These are phyloP conservation scores for Houttuynia cordata DNA, from an alignment of 164 flowering plant genomes.

Conservation along the genomic window DNA sequence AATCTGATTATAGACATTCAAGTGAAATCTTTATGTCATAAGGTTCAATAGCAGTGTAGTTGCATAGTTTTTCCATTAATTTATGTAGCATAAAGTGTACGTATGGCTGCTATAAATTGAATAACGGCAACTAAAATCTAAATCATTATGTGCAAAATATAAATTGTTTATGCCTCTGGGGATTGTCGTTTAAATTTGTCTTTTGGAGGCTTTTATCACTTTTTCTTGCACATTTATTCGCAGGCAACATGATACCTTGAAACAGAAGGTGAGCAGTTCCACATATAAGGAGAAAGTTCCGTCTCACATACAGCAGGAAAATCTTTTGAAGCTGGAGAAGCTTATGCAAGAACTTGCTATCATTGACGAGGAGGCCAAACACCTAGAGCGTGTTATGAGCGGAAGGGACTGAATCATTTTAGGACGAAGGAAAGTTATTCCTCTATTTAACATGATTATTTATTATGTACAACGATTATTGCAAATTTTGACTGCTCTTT, in stretches of 20 bases:
- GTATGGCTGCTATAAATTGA: too few relatives aligned
- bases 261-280: slow-evolving; percentile 38
- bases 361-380: slow-evolving; percentile 32
- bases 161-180: background rate
- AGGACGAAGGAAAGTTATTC: too few relatives aligned
- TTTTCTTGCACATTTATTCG: background rate
- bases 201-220: background rate
- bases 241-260: slow-evolving; percentile 63
- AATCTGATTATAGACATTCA: too few relatives aligned
- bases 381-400: slow-evolving; percentile 20
- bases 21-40: too few relatives aligned
- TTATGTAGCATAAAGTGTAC: too few relatives aligned
- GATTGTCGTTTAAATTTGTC: background rate
- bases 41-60: too few relatives aligned
- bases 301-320: slow-evolving; percentile 39
- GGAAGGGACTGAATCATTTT: slow-evolving; percentile 1
- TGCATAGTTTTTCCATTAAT: too few relatives aligned
- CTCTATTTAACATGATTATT: too few relatives aligned
- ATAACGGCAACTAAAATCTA: too few relatives aligned
- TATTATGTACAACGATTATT: too few relatives aligned
- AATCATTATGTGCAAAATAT: too few relatives aligned
- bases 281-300: slow-evolving; percentile 78
- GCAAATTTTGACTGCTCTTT: too few relatives aligned
- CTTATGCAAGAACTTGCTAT: slow-evolving; percentile 46
- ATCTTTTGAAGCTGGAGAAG: slow-evolving; percentile 36